A percentile compares a stretch with the other conserved stretches of the same genome.
Conservation (phyloP, 202 grass and related monocot genomes). For the Musa balbisiana region DNA sequence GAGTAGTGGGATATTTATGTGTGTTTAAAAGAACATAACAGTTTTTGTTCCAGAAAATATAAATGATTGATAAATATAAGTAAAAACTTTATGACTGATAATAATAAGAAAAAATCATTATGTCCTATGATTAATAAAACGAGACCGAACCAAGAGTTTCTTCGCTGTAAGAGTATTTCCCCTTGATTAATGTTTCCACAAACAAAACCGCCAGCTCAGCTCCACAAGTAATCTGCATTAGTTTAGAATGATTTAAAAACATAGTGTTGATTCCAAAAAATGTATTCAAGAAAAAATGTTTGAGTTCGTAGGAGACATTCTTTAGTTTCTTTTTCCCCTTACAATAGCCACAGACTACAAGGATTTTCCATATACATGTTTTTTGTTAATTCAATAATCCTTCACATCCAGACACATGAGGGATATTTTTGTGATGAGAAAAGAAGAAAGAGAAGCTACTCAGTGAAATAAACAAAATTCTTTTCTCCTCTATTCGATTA, state of each 20-base stretch:
- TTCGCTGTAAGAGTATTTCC: constrained; percentile 44
- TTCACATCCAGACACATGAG: too few species aligned
- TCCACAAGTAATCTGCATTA: constrained; percentile 76
- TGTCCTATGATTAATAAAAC: neutral
- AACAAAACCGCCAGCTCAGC: constrained; percentile 69
- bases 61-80: too few species aligned
- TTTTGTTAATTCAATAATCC: too few species aligned
- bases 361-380: too few species aligned
- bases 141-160: constrained; percentile 66
- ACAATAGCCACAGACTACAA: too few species aligned
- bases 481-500: too few species aligned
- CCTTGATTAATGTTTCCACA: constrained; percentile 64
- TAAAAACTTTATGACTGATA: neutral
- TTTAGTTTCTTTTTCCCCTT: neutral
- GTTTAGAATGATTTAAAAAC: neutral
- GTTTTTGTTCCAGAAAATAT: too few species aligned
- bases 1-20: too few species aligned
- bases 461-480: too few species aligned
- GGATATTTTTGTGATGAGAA: too few species aligned
- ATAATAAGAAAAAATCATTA: neutral
- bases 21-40: too few species aligned
- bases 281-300: neutral
- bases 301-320: neutral
- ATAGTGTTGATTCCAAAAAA: neutral
- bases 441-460: too few species aligned